phyloP scores from a whole-genome alignment of 2,329 filamentous ascomycete genomes.

The Fusarium clavum region DNA sequence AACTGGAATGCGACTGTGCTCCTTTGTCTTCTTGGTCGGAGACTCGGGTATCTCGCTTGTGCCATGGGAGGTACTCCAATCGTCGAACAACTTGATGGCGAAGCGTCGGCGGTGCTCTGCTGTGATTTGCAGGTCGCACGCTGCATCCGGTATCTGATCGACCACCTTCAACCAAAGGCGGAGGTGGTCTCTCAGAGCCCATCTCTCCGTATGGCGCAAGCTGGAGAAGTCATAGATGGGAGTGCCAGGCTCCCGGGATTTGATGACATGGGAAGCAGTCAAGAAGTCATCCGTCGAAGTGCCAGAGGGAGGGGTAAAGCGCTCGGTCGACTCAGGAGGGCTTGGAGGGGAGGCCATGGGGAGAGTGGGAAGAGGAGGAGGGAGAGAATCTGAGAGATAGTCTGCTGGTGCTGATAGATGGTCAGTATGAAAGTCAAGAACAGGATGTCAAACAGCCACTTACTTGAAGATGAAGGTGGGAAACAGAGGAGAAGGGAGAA shows the following conservation, averaged over 20 bases:
- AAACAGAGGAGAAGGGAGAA: background rate
- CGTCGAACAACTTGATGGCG: background rate
- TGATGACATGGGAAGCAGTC: background rate
- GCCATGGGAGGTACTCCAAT: background rate
- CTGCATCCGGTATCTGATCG: background rate
- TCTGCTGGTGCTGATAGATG: no score
- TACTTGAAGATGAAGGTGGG: background rate
- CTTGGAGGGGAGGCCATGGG: background rate
- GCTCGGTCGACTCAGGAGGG: background rate
- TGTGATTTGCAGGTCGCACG: rapidly evolving
- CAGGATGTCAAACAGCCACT: background rate
- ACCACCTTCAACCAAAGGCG: background rate
- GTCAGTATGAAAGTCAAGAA: background rate
- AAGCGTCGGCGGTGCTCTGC: background rate
- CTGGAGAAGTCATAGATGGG: background rate
- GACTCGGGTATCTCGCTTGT: background rate
- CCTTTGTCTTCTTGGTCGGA: no score
- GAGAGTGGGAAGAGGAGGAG: background rate
- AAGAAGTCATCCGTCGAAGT: rapidly evolving
- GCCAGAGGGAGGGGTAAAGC: no score
- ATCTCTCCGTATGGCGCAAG: background rate
- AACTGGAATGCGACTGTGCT: background rate
- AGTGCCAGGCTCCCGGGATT: background rate
- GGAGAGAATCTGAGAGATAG: no score
- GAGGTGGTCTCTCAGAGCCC: background rate